Conservation (phyloP, 768 basidiomycete species). For the Clitopilus passeckerianus region DNA sequence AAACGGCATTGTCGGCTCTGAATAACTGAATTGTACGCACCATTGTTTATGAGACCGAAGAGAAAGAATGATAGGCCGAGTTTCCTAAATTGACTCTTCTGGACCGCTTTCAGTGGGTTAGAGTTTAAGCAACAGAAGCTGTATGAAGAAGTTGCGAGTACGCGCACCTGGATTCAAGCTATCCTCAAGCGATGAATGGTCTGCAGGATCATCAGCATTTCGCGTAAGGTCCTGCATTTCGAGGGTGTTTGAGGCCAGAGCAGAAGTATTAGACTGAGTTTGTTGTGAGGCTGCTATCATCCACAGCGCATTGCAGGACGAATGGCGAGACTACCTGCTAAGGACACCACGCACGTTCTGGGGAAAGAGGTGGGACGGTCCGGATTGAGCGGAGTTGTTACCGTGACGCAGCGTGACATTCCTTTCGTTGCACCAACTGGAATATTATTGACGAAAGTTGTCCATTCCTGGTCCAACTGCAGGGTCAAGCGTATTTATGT, state of each 20-base stretch:
- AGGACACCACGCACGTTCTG: background rate
- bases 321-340: background rate
- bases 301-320: background rate
- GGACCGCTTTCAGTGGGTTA: background rate
- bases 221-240: background rate
- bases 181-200: background rate
- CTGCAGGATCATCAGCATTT: background rate
- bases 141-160: background rate
- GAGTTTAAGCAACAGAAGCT: background rate
- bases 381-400: background rate
- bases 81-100: conserved; percentile 20
- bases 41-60: conserved; percentile 92
- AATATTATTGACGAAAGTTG: no score
- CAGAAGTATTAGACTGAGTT: background rate
- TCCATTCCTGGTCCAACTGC: no score
- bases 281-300: background rate
- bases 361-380: background rate
- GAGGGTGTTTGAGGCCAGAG: background rate
- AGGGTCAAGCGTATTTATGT: no score
- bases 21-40: conserved; percentile 27
- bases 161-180: background rate
- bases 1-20: conserved; percentile 1
- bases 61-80: conserved; percentile 75
- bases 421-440: no score
- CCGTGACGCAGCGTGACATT: background rate